Evolutionary conservation across 163 green algal species (phyloP), one percentile per base, ranked within the genome.

Genomic region (Chlamydomonas reinhardtii): DNA sequence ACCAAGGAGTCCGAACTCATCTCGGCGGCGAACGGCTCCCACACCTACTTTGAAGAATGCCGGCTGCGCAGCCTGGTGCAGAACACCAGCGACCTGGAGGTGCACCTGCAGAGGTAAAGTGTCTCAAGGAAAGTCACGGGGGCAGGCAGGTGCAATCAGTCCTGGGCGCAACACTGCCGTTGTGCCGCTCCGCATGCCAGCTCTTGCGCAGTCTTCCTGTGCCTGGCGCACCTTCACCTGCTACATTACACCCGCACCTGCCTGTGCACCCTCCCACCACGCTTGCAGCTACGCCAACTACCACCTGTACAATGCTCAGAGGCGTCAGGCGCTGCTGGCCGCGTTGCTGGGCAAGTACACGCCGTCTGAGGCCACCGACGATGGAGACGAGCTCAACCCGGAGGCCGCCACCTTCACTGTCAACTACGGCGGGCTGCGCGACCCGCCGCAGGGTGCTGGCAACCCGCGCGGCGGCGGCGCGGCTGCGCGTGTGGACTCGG

Each of bases 11-110:
- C 12, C 24, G 43, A 77, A 25, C 72, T 77, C 39, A 43, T 77
- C 0, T 37, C 24, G 8, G 1, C n/a, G 12, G 66, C n/a, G 17
- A 77, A 77, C n/a, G 72, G 2, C 0, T 39, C 43, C 27, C 2
- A 27, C 25, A 64, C 72, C 15, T 77, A 77, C 39, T 75, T 54
- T 24, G 39, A 39, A 11, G 72, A 77, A 27, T 77, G 72, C 72
- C 24, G 48, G 4, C 15, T 31, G 15, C 37, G 72, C 4, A 27
- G 25, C 0, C 37, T 77, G 12, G 29, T 77, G n/a, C 25, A 24
- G 12, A 35, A 35, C 25, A 25, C 17, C 15, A 34, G 29, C 27
- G 39, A 62, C 39, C 39, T 77, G 3, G 25, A 77, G 48, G 37
- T 34, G 15, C 72, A 56, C 24, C 20, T 64, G 6, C 20, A 39